Evolutionary conservation across 192 early-diverging fungal species (phyloP).

Genomic region (Gonapodya sp.): DNA sequence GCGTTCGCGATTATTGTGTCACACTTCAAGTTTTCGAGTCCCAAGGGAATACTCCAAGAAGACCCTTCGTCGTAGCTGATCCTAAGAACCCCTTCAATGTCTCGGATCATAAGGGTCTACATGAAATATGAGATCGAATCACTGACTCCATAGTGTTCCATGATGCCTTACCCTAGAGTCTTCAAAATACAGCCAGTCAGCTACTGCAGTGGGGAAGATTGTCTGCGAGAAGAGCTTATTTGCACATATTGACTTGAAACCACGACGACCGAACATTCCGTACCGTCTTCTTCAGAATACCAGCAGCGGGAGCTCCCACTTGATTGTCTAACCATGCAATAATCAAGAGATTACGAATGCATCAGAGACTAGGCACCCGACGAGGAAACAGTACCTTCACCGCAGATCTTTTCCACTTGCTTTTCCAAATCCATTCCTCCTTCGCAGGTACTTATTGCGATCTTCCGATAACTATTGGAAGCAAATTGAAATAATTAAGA

Average conservation of each 20-base stretch:
- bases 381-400: conserved; percentile 18
- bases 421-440: conserved; percentile 58
- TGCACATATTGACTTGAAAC: not conserved
- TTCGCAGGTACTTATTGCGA: conserved; percentile 60
- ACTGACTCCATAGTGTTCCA: not conserved
- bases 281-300: not conserved
- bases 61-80: not conserved
- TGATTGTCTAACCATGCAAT: not conserved
- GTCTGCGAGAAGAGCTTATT: not conserved
- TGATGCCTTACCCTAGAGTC: not conserved
- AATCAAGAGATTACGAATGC: no score
- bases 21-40: not conserved
- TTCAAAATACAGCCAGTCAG: not conserved
- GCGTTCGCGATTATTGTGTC: not conserved
- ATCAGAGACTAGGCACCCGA: no score
- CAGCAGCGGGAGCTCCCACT: not conserved
- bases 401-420: conserved; percentile 61
- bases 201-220: not conserved
- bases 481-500: no score
- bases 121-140: not conserved
- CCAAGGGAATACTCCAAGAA: not conserved
- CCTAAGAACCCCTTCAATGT: not conserved
- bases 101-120: not conserved
- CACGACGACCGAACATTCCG: not conserved
- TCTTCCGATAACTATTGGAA: conserved; percentile 73